A percentile compares a stretch with the other conserved stretches of the same genome.
phyloP scores from a whole-genome alignment of 2,329 filamentous ascomycete species.

The Trichoderma aggressivum region DNA sequence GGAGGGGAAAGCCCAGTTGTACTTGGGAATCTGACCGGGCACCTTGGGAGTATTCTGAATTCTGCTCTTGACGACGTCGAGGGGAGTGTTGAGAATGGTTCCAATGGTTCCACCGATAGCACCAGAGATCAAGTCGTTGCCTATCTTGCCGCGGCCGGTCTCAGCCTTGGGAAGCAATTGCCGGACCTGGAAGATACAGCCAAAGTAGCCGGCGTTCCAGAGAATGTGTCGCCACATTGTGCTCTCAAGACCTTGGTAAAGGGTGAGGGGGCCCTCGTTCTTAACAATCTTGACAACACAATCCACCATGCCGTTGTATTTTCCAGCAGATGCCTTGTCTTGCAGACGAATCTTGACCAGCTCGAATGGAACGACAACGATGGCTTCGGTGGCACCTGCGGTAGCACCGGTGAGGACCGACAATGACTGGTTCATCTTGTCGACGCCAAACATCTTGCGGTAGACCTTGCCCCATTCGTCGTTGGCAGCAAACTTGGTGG shows the following conservation, averaged over 20 bases:
- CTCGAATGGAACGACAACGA: conserved; percentile 97
- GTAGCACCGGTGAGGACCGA: conserved; percentile 92
- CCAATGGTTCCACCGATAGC: conserved; percentile 82
- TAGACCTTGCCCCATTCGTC: conserved; percentile 97
- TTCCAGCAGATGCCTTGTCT: conserved; percentile 87
- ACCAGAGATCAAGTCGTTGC: conserved; percentile 85
- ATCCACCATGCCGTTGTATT: conserved; percentile 80
- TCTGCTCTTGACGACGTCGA: conserved; percentile 96
- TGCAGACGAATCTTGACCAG: conserved; percentile 97
- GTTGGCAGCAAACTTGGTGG: conserved; percentile 98
- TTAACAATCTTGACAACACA: conserved; percentile 77
- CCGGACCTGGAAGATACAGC: conserved; percentile 96
- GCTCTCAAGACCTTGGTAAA: conserved; percentile 96
- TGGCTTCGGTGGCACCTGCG: conserved; percentile 90
- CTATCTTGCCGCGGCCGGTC: conserved; percentile 75
- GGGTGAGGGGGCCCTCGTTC: conserved; percentile 76
- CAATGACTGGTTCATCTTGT: conserved; percentile 87
- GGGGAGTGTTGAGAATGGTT: conserved; percentile 89
- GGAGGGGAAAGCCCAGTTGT: conserved; percentile 96
- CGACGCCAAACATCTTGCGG: conserved; percentile 76
- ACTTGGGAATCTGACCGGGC: conserved; percentile 80
- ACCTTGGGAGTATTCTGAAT: conserved; percentile 93
- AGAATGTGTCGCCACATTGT: conserved; percentile 89
- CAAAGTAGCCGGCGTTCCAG: conserved; percentile 97
- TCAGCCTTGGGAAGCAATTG: conserved; percentile 76